Evolutionary conservation across 2,329 filamentous ascomycete species (phyloP), one percentile per base, ranked within the genome.

Genomic region (Cordyceps javanica): DNA sequence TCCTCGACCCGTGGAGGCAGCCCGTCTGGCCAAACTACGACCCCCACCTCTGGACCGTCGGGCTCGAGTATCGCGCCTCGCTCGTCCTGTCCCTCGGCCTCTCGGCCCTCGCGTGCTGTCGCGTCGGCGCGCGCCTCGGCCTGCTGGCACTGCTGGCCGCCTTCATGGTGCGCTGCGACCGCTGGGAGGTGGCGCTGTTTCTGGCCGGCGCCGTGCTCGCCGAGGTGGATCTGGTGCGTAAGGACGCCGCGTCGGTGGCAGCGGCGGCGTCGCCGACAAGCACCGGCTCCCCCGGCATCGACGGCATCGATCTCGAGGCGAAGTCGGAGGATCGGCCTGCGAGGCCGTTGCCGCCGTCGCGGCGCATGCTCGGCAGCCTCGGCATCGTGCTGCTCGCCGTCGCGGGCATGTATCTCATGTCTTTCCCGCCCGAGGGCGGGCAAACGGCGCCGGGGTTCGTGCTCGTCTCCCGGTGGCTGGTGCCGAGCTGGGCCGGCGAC

Each of bases 1-100:
- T 58, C n/a, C 23, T 53, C 6, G 19, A 58, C 41, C 25, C 39
- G 3, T 58, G 49, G 32, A 9, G 7, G 9, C 49, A 39, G 49
- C 41, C 56, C 25, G 38, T 46, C 19, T 52, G 48, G 39, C 25
- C 48, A 32, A 38, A 58, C 38, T 45, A 45, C 44, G 57, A 59
- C 26, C 44, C 51, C 13, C 57, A 59, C 41, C 38, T 55, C 30
- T 59, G 58, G 58, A 59, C 58, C 13, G 45, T 59, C 5, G 16
- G 52, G 25, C 36, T 59, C 21, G 53, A 59, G 46, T 52, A 56
- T 14, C 52, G 53, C 14, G 53, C 58, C 1, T 59, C 58, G 34
- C 53, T 59, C 6, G 32, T 56, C 3, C 21, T 59, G 0, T 51
- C 45, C 13, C n/a, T 59, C 30, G 10, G 16, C n/a, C 51, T 59